Conservation (phyloP, 1,284 basidiomycete species). For the Sutorius eximius region DNA sequence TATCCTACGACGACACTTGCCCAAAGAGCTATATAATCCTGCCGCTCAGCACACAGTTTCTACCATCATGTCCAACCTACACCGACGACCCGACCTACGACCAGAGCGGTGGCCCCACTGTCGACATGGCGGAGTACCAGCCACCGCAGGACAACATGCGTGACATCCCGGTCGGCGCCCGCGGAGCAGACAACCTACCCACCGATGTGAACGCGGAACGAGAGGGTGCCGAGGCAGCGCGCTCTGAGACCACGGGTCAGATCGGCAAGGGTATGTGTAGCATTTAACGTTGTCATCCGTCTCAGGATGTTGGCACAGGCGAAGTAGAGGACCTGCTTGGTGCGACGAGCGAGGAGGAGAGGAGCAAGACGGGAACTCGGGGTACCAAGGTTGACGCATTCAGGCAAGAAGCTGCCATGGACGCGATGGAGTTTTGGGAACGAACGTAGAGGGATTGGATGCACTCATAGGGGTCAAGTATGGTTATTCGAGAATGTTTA, state of each 20-base stretch:
- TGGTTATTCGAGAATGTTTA: too few species aligned
- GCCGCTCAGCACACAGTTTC: neutral
- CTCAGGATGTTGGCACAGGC: neutral
- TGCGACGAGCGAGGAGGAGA: neutral
- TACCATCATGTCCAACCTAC: neutral
- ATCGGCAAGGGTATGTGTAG: neutral
- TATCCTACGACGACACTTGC: neutral
- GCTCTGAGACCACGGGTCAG: neutral
- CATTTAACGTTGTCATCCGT: neutral
- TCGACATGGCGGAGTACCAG: slow-evolving; percentile 2
- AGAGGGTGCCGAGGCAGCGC: neutral
- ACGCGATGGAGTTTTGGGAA: neutral
- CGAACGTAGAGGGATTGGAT: neutral
- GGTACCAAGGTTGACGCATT: neutral
- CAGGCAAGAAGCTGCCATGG: neutral
- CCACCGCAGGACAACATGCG: neutral
- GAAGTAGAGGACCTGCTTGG: slow-evolving; percentile 1
- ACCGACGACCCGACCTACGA: neutral
- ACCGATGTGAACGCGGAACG: neutral
- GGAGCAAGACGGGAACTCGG: neutral
- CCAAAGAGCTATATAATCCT: neutral
- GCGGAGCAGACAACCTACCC: neutral
- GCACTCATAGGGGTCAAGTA: too few species aligned
- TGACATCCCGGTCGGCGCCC: neutral
- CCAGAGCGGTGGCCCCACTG: neutral